phyloP scores from a whole-genome alignment of 2,329 filamentous ascomycete genomes.

The Fusarium illudens region DNA sequence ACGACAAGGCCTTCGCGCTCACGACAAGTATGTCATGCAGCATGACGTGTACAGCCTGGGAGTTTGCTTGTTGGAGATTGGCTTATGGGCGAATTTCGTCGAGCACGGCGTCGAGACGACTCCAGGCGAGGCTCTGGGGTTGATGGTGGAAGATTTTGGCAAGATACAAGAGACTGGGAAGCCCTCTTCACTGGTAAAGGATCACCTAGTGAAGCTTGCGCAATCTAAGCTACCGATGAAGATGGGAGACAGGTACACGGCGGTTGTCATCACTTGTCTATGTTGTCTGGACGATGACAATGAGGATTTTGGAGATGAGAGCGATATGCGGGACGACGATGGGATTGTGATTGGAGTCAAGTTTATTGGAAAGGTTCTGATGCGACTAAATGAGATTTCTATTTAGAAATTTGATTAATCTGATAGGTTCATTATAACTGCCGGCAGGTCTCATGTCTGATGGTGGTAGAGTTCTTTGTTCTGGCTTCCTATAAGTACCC shows the following conservation, averaged over 20 bases:
- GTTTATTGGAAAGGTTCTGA: constrained; percentile 43
- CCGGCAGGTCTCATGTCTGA: not conserved
- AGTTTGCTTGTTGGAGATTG: constrained; percentile 62
- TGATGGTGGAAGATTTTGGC: not conserved
- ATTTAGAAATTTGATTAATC: not conserved
- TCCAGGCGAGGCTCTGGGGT: not conserved
- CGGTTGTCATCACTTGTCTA: constrained; percentile 45
- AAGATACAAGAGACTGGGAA: not conserved
- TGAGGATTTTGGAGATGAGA: constrained; percentile 39
- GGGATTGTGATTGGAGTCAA: constrained; percentile 42
- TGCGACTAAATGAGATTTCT: constrained; percentile 5
- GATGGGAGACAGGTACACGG: constrained; percentile 45
- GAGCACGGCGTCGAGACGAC: constrained; percentile 10
- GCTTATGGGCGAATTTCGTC: constrained; percentile 53
- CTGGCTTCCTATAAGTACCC: not conserved
- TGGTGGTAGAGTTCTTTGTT: not conserved
- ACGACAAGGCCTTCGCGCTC: constrained; percentile 53
- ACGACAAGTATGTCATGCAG: constrained; percentile 57
- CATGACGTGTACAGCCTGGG: constrained; percentile 66
- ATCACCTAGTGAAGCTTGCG: not conserved
- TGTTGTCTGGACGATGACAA: constrained; percentile 46
- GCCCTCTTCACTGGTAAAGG: not conserved
- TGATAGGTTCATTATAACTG: not conserved
- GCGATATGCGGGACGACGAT: constrained; percentile 43
- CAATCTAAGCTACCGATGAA: not conserved